Conservation (phyloP, 139 green algal genomes). For the Chlamydomonas urium region DNA sequence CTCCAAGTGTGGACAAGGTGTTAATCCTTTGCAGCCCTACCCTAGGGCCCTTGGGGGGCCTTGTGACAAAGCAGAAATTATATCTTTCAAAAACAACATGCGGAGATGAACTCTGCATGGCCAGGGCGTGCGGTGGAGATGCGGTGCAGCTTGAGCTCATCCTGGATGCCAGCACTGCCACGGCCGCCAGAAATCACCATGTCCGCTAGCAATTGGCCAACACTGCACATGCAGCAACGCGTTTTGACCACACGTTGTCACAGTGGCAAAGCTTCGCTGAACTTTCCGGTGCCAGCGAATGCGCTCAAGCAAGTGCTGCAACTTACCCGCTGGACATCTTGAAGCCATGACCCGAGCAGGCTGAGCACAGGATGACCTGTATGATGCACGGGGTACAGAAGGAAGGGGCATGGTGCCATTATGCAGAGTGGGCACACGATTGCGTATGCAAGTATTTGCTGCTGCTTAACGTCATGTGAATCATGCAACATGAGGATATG, state of each 20-base stretch:
- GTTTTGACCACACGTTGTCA: too few relatives aligned
- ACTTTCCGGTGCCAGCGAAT: too few relatives aligned
- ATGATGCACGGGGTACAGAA: too few relatives aligned
- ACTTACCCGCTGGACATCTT: constrained; percentile 66
- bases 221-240: too few relatives aligned
- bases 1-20: too few relatives aligned
- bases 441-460: background rate
- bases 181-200: constrained; percentile 24
- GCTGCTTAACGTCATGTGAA: background rate
- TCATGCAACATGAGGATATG: background rate
- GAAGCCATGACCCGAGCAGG: constrained; percentile 78
- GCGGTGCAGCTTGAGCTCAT: constrained; percentile 15
- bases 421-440: background rate
- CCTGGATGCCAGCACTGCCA: background rate
- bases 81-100: constrained; percentile 7
- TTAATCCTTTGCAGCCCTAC: too few relatives aligned
- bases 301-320: too few relatives aligned
- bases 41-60: too few relatives aligned
- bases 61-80: background rate
- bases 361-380: constrained; percentile 70
- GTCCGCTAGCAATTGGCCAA: constrained; percentile 44
- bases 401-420: background rate
- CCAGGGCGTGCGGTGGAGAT: background rate
- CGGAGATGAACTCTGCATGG: constrained; percentile 10
- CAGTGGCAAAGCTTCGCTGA: too few relatives aligned